Evolutionary conservation across 202 grass and related monocot genomes (phyloP), one percentile per base, ranked within the genome.

Genomic region (Digitaria exilis): DNA sequence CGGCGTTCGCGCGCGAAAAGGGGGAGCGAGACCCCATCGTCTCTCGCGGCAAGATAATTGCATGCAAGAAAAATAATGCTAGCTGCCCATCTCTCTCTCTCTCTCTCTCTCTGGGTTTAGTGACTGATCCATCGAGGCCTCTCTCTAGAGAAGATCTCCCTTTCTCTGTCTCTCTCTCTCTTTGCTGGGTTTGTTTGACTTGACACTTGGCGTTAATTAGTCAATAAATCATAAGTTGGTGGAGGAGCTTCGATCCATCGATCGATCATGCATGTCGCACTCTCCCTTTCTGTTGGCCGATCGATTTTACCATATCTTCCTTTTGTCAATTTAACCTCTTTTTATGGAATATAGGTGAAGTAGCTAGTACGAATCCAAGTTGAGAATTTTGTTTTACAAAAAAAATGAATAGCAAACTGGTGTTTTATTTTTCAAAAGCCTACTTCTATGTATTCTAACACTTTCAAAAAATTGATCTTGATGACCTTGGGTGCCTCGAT

Each of bases 301-400:
- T 88, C 74, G 4, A 79, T 73, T 81, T 83, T 78, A 79, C 74
- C 57, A 41, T 64, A 66, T 78, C 86, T 77, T 22, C 9, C 18
- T 65, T 55, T 67, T 49, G 26, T 28, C 29, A 26, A 49, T 81
- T 67, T 80, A 8, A 55, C 49, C 48, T 55, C 46, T 28, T 17
- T 51, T 18, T 68, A 26, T 52, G n/a, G 32, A 80, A 54, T 68
- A 55, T 80, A 28, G 77, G 63, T 68, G 63, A 66, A 80, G 21
- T 48, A 55, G 62, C 46, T 80, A 80, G 46, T 68, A 68, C 22
- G 1, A 26, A 26, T 26, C 9, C 10, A 12, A 26, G 22, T 13
- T 26, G 55, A 25, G n/a, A 1, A 3, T 25, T 57, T 25, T 58
- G 4, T 25, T 58, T 13, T 13, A 12, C 10, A 4, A 57, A 57